Conservation (phyloP, 2,329 filamentous ascomycete genomes). For the Cercospora sp. region DNA sequence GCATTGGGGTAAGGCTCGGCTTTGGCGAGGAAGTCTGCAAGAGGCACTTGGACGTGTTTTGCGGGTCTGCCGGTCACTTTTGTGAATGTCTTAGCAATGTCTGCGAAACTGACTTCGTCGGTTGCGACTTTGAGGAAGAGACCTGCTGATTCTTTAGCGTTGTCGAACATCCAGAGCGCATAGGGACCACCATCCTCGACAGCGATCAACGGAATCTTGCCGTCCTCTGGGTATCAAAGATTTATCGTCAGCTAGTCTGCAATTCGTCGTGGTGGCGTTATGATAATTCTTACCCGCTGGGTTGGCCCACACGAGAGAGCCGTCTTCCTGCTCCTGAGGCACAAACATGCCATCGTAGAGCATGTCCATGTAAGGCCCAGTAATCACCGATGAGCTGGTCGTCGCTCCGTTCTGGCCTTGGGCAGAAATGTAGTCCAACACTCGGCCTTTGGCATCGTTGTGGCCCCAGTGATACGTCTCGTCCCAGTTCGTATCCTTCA, state of each 20-base stretch:
- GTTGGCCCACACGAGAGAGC: background rate
- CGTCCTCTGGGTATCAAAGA: background rate
- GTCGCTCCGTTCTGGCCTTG: slow-evolving; percentile 27
- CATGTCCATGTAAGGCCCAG: slow-evolving; percentile 40
- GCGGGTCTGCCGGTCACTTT: slow-evolving; percentile 39
- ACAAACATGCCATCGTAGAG: slow-evolving; percentile 1
- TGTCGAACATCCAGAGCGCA: slow-evolving; percentile 37
- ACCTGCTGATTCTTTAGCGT: slow-evolving; percentile 30
- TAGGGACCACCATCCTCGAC: slow-evolving; percentile 16
- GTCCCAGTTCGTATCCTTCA: slow-evolving; percentile 52
- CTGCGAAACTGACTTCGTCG: slow-evolving; percentile 33
- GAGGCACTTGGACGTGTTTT: slow-evolving; percentile 30
- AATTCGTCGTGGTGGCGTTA: too few species aligned
- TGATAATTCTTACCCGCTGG: background rate
- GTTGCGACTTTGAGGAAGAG: slow-evolving; percentile 35
- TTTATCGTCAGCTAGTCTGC: too few species aligned
- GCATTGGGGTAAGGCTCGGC: slow-evolving; percentile 43
- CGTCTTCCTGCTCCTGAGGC: background rate
- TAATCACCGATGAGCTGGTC: slow-evolving; percentile 36
- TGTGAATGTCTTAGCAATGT: slow-evolving; percentile 37
- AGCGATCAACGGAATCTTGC: background rate
- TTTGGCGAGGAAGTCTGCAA: slow-evolving; percentile 43
- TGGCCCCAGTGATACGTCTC: slow-evolving; percentile 51
- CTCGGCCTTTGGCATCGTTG: slow-evolving; percentile 46
- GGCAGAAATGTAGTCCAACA: slow-evolving; percentile 36